phyloP scores from a whole-genome alignment of 108 stramenopile genomes.

The Cyclotella baltica region DNA sequence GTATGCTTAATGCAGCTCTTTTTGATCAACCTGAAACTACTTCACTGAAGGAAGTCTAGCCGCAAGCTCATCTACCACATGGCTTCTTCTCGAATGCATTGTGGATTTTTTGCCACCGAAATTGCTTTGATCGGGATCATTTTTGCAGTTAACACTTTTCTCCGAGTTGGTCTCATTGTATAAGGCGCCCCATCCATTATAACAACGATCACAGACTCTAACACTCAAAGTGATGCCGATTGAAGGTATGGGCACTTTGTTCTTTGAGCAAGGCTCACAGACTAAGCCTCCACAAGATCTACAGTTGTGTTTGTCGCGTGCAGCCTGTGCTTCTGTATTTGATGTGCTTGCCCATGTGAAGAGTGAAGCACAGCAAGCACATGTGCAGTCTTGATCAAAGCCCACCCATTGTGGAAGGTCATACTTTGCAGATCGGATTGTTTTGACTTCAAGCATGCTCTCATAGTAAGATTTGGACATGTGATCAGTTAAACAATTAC shows the following conservation, averaged over 20 bases:
- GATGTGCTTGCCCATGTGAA: conserved; percentile 97
- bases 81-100: conserved; percentile 52
- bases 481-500: conserved; percentile 94
- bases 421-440: conserved; percentile 72
- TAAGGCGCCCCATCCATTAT: conserved; percentile 78
- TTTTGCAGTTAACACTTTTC: not conserved
- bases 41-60: conserved; percentile 54
- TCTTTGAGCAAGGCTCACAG: conserved; percentile 93
- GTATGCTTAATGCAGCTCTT: not conserved
- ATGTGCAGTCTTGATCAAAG: conserved; percentile 85
- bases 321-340: conserved; percentile 87
- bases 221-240: conserved; percentile 84
- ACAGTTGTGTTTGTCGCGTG: conserved; percentile 96
- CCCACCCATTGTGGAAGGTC: conserved; percentile 92
- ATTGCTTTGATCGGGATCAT: not conserved
- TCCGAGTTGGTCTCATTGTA: conserved; percentile 36
- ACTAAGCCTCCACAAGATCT: conserved; percentile 93
- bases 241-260: conserved; percentile 85
- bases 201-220: conserved; percentile 97
- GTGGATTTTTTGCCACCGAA: conserved; percentile 13
- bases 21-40: not conserved
- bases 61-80: conserved; percentile 78
- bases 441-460: conserved; percentile 85
- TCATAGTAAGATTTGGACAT: conserved; percentile 85
- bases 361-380: conserved; percentile 86